Evolutionary conservation across 2,329 filamentous ascomycete genomes (phyloP), one percentile per base, ranked within the genome.

Genomic region (Chrysoporthe cubensis): DNA sequence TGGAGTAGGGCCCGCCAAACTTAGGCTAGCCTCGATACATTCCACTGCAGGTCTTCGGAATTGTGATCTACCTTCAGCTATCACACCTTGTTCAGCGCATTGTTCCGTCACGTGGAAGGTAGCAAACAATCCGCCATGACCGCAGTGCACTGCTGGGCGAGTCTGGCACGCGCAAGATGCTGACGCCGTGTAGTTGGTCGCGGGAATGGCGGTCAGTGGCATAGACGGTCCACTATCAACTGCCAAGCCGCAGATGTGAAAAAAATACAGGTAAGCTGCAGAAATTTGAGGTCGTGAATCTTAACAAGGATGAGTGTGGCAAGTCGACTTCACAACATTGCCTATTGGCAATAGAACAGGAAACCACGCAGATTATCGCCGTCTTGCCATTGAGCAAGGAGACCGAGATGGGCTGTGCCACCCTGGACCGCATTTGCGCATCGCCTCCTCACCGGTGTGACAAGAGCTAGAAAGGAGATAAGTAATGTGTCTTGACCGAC

Each of bases 191-290:
- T 50, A 59, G 66, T 56, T 65, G 61, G 42, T 56, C 37, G 52
- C 37, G 65, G 64, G 67, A 62, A 64, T 64, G 67, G 64, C 61
- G 56, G 61, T 57, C 61, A 69, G 57, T 66, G 59, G 56, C 67
- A 52, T 40, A 9, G 54, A 40, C 8, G 43, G 18, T 42, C 43
- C 44, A 65, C 57, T 52, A 46, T 50, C 50, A 46, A 40, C 48
- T 43, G 67, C 46, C 67, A 61, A 67, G 67, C 66, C 57, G 48
- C 54, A 44, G 60, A 58, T 57, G 62, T 58, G 56, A 66, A 69
- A 61, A 54, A 21, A 32, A 37, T 57, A 64, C 60, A 66, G 56
- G 60, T 67, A 50, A 66, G 60, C 67, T 69, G 64, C 67, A 67
- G 60, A 48, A 46, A 9, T 18, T 26, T 37, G 60, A 11, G 34